Base-by-base conservation (phyloP, 768 basidiomycete species). In the Zangia roseola region DNA sequence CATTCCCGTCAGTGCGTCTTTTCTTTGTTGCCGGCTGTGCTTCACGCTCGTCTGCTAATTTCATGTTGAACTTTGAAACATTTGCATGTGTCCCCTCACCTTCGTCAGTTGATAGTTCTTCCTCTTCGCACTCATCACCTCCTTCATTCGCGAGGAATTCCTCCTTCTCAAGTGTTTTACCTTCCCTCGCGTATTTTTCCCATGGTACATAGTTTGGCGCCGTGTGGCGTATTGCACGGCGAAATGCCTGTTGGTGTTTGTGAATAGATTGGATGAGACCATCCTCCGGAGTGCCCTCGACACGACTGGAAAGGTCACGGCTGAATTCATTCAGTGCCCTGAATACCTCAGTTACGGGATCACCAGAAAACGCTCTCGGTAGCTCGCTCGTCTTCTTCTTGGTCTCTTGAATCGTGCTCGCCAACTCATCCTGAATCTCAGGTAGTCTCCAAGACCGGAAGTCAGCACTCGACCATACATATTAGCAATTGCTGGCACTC, bases 121-220 rank as follows among this genome's bases (percentile, higher is more conserved):
- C 26, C 4, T 20, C 24, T 6, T 14, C 10, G 3, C 51, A 45
- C 10, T 49, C 56, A 10, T 60, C 55, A 2, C 42, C 63, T 23
- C 76, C 80, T 41, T 82, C 79, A 14, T 65, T 61, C 12, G 44
- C 49, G 12, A 80, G 58, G 50, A 80, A 80, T 0, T 26, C 21
- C 5, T 56, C 12, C 37, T 36, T 43, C 3, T 49, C 45, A 6
- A 59, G 25, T 17, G 45, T 52, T n/a, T 40, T 45, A 4, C 6
- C 13, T 1, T 34, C 45, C 13, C 45, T 63, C 19, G 28, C 28
- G 30, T 31, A 1, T 31, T 10, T 31, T 14, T 65, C 68, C 52
- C 76, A 82, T 0, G 85, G 84, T 5, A 71, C 53, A 52, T 88
- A 88, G 4, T 75, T 59, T 0, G 86, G 86, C 0, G 81, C 78